Base-by-base conservation (phyloP, 371 early-diverging fungal genomes). In the Haplosporangium sp. region DNA sequence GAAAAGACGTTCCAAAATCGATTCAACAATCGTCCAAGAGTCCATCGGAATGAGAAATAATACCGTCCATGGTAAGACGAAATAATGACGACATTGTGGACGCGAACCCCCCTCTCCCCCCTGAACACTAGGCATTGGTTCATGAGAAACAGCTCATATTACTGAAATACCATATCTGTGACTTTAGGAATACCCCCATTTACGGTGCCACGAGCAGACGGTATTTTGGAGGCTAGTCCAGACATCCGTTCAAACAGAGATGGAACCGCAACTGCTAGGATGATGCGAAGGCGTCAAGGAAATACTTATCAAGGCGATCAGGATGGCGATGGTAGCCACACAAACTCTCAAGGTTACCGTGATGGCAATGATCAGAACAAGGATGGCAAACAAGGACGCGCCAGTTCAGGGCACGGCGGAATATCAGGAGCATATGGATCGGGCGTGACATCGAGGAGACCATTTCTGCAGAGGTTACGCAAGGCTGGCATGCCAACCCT, bases 191-290 rank as follows among this genome's bases (percentile, higher is more conserved):
- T 77, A 23, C 77, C 71, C 18, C 69, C 80, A 8, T 79, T 79
- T 63, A 79, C 80, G 4, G 51, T 79, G 5, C 80, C 80, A 7
- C 65, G 73, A 14, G 80, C 73, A n/a, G 80, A 79, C 18, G 80
- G 80, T 3, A 79, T 73, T 29, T 43, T 79, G n/a, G 73, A 73
- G 40, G 61, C 67, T 10, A 71, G 64, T 41, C 38, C 62, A 9
- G 64, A 61, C n/a, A 65, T 58, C 38, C 59, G 18, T 37, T 21
- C 48, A 13, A 45, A 46, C 47, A 38, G 13, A 13, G 48, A 63
- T 38, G 18, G 36, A 4, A 67, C 67, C 40, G 72, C 64, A 12
- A 64, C 77, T 7, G 59, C 60, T 2, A 54, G 69, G 21, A 73
- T 57, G 66, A 69, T 73, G 65, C 64, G 80, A 18, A 54, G 69